A percentile compares a stretch with the other conserved stretches of the same genome.
Conservation (phyloP, 139 green algal genomes). For the Pseudopediastrum boryanum region DNA sequence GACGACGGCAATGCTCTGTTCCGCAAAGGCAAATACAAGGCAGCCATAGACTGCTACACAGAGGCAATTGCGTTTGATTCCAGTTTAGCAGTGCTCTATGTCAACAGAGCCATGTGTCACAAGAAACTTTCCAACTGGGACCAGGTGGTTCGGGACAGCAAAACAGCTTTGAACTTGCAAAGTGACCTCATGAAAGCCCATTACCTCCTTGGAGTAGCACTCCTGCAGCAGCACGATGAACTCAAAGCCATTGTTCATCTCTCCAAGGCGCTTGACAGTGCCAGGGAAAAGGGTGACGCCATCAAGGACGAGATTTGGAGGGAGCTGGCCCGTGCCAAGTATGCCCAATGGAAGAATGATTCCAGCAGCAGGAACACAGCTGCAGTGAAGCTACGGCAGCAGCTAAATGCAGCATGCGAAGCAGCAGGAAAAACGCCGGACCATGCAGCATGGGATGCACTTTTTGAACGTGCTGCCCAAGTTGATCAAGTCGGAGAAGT, state of each 20-base stretch:
- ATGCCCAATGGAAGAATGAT: constrained; percentile 35
- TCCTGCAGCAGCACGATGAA: constrained; percentile 24
- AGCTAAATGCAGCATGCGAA: not conserved
- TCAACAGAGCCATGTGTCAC: constrained; percentile 55
- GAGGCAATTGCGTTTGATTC: constrained; percentile 50
- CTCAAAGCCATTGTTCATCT: constrained; percentile 42
- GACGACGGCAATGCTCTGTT: constrained; percentile 52
- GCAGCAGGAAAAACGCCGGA: constrained; percentile 8
- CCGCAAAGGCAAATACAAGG: constrained; percentile 48
- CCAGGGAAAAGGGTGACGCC: constrained; percentile 57
- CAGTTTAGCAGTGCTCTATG: constrained; percentile 47
- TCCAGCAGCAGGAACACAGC: constrained; percentile 26
- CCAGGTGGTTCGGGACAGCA: constrained; percentile 41
- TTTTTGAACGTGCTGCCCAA: constrained; percentile 16
- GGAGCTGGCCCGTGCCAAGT: constrained; percentile 51
- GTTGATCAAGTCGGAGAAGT: constrained; percentile 41
- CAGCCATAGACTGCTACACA: constrained; percentile 57
- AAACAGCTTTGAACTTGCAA: constrained; percentile 40
- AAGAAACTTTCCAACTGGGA: constrained; percentile 45
- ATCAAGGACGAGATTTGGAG: constrained; percentile 78
- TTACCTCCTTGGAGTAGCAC: constrained; percentile 59
- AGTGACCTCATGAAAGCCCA: constrained; percentile 51
- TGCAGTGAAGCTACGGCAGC: constrained; percentile 3
- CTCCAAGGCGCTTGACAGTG: constrained; percentile 61
- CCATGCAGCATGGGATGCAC: not conserved